Evolutionary conservation across 2,329 filamentous ascomycete genomes (phyloP), one percentile per base, ranked within the genome.

Genomic region (Aspergillus glaucus): DNA sequence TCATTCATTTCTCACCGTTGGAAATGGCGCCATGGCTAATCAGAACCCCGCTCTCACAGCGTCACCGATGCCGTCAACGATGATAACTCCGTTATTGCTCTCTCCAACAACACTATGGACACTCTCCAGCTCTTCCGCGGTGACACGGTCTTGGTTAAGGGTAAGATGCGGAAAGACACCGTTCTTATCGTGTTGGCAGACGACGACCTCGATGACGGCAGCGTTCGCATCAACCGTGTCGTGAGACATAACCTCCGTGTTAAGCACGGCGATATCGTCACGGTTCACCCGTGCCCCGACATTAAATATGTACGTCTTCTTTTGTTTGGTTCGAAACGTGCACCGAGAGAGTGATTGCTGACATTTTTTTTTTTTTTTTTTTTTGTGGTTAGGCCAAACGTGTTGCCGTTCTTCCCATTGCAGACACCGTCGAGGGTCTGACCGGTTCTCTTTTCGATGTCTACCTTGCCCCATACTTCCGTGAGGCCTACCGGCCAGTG

Each of bases 81-180:
- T 86, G 93, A 98, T 77, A 98, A 98, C 84, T 97, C 93, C 56
- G 94, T 97, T 73, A 96, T 98, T 68, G 89, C 90, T 60, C 84
- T 98, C 52, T 96, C 93, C 51, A 95, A 96, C 79, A 91, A 93
- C 74, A 97, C 93, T 61, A 98, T 98, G 93, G 93, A 98, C 75
- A 85, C 86, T 53, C 86, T 98, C 58, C 90, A 96, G 78, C 86
- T 98, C 55, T 98, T 98, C 86, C 88, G 94, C 68, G 93, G 93
- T 60, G 93, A 98, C 71, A 98, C 93, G 58, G 94, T 98, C 47
- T 80, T 97, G 51, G 92, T 98, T 49, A 95, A 95, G 77, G 93
- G 93, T 74, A 98, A 98, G 85, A 98, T 97, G 87, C 84, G 93
- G 75, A 96, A 96, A 81, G 93, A 98, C 68, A 98, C 93, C 3